A percentile compares a stretch with the other conserved stretches of the same genome.
phyloP scores from a whole-genome alignment of 1,284 basidiomycete species.

The Puccinia triticina region DNA sequence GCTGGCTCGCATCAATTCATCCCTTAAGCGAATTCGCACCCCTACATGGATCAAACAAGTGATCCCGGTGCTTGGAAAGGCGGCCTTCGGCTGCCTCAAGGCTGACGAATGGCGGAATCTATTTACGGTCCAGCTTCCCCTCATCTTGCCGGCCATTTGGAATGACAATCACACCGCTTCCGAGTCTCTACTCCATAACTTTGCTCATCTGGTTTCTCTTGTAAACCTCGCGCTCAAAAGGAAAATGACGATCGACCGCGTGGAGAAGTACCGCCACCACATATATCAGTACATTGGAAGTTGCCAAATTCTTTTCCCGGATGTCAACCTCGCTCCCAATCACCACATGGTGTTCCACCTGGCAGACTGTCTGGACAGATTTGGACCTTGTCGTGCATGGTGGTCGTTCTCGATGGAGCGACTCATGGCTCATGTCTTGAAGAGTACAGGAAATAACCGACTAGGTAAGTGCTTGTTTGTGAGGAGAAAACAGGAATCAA shows the following conservation, averaged over 20 bases:
- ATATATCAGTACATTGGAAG: constrained; percentile 4
- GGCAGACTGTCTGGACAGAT: constrained; percentile 21
- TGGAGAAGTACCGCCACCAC: constrained; percentile 15
- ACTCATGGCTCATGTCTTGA: constrained; percentile 32
- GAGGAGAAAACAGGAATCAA: background rate
- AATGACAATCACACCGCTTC: background rate
- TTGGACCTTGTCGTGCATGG: constrained; percentile 32
- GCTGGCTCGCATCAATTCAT: background rate
- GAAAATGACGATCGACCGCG: background rate
- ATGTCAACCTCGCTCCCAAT: constrained; percentile 22
- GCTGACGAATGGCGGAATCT: constrained; percentile 53
- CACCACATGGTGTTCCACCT: constrained; percentile 45
- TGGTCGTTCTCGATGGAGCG: constrained; percentile 44
- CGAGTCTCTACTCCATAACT: constrained; percentile 7
- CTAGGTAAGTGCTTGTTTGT: background rate
- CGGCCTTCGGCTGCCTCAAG: constrained; percentile 48
- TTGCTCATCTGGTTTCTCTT: constrained; percentile 36
- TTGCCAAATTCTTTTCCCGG: constrained; percentile 18
- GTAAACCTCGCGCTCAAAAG: constrained; percentile 38
- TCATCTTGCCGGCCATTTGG: background rate
- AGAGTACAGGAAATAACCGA: constrained; percentile 19
- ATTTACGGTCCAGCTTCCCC: constrained; percentile 13
- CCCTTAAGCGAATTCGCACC: background rate
- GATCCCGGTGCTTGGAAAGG: constrained; percentile 31
- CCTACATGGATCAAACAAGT: constrained; percentile 34